These are phyloP conservation scores for Penicillium corylophilum DNA, from an alignment of 2,329 filamentous ascomycete genomes.

Conservation along the genomic window DNA sequence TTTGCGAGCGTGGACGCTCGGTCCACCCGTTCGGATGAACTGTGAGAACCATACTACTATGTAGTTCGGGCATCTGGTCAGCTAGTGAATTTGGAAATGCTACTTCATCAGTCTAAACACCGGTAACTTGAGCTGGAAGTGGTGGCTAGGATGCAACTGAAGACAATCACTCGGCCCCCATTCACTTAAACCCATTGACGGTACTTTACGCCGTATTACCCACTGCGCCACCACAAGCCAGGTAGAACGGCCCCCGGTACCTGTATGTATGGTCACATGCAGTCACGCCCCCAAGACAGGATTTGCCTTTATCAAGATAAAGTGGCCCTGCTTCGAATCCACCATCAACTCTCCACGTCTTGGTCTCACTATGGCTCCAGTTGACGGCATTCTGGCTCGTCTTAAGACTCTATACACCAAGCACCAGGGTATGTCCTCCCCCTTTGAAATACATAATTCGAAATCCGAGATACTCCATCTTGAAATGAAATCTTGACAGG, in stretches of 20 bases:
- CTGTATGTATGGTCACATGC: background rate
- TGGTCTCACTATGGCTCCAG: slow-evolving; percentile 31
- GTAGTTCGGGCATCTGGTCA: background rate
- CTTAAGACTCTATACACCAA: slow-evolving; percentile 35
- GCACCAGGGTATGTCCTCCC: slow-evolving; percentile 25
- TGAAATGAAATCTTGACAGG: slow-evolving; percentile 3
- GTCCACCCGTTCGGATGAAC: slow-evolving; percentile 15
- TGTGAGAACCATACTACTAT: background rate
- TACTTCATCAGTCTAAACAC: too few relatives aligned
- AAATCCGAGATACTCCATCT: background rate
- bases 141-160: too few relatives aligned
- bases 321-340: background rate
- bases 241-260: background rate
- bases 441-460: too few relatives aligned
- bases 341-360: background rate
- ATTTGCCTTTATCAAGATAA: slow-evolving; percentile 3
- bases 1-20: slow-evolving; percentile 13
- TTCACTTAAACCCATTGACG: background rate
- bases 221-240: background rate
- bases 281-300: background rate
- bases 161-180: background rate
- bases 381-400: slow-evolving; percentile 29
- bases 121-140: too few relatives aligned
- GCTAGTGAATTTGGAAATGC: background rate
- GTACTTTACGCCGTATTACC: background rate